Base-by-base conservation (phyloP, 1,284 basidiomycete genomes). In the Salmacisia buchloeana region DNA sequence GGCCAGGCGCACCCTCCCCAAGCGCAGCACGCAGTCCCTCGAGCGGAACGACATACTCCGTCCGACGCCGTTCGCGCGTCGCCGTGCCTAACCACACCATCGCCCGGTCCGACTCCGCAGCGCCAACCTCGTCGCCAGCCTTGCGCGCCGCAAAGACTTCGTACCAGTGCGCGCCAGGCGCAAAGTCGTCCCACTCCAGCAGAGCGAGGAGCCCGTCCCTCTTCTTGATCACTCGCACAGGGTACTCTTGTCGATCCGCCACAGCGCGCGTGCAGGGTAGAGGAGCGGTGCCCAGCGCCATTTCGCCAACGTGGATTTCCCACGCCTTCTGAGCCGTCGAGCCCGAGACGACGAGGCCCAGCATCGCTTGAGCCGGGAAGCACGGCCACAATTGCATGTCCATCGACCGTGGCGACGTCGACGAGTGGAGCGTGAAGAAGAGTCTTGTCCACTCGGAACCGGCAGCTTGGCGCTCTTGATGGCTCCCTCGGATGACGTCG, bases 141-240 rank as follows among this genome's bases (percentile, higher is more conserved):
- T n/a, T n/a, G n/a, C n/a, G n/a, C 45, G 45, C 12, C 45, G 10
- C 45, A 49, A 66, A 63, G 18, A 66, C 9, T 34, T 66, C 64
- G 36, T 69, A 66, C 23, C 33, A 61, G 2, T 49, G 45, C 38
- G 45, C 21, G 34, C 54, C 57, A 1, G 67, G 62, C 1, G 61
- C 58, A 29, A 66, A 64, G 29, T 66, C 64, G 9, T 59, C 43
- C 67, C 67, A 69, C 49, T n/a, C 27, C 10, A 63, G 45, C 10
- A 56, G 12, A 2, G 38, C 5, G 25, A 43, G 38, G 45, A 9
- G 10, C 45, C 23, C 23, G 13, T 46, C 9, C 10, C 23, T 46
- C 10, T 10, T n/a, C 36, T 39, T 9, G 36, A 39, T n/a, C 10
- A 29, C 49, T 27, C 27, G 49, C 4, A 27, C 13, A 27, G 49